These are phyloP conservation scores for Picochlorum sp. DNA, from an alignment of 139 green algal genomes.

Conservation along the genomic window DNA sequence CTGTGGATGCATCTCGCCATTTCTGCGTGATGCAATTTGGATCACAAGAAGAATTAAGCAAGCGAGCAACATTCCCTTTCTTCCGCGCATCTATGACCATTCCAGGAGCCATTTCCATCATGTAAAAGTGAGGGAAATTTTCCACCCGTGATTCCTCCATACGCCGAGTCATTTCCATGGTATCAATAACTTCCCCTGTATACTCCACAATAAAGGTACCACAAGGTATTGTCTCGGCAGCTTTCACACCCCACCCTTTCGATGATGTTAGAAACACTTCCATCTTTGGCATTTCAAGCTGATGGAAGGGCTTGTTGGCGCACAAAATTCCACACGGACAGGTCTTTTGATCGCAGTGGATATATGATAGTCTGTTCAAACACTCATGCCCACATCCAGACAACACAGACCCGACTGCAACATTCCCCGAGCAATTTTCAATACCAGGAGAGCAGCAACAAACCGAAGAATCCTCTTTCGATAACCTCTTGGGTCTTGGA, in stretches of 20 bases:
- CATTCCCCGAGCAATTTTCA: slow-evolving; percentile 3
- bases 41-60: slow-evolving; percentile 80
- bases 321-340: slow-evolving; percentile 69
- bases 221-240: slow-evolving; percentile 28
- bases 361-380: slow-evolving; percentile 56
- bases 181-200: slow-evolving; percentile 58
- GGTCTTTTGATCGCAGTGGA: slow-evolving; percentile 62
- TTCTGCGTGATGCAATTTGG: slow-evolving; percentile 87
- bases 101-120: slow-evolving; percentile 70
- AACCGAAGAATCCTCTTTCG: slow-evolving; percentile 46
- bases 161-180: slow-evolving; percentile 41
- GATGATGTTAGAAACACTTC: slow-evolving; percentile 68
- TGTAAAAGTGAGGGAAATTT: slow-evolving; percentile 70
- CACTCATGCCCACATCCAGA: slow-evolving; percentile 50
- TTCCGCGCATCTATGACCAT: slow-evolving; percentile 72
- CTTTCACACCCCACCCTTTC: slow-evolving; percentile 60
- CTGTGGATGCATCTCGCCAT: slow-evolving; percentile 59
- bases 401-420: background rate
- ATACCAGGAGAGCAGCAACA: slow-evolving; percentile 37
- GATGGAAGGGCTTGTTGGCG: slow-evolving; percentile 69
- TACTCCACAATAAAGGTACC: slow-evolving; percentile 84
- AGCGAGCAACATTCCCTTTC: slow-evolving; percentile 65
- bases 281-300: slow-evolving; percentile 44
- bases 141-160: slow-evolving; percentile 48
- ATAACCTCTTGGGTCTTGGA: slow-evolving; percentile 51